phyloP scores from a whole-genome alignment of 2,329 filamentous ascomycete genomes.

The Xylariaceae sp. region DNA sequence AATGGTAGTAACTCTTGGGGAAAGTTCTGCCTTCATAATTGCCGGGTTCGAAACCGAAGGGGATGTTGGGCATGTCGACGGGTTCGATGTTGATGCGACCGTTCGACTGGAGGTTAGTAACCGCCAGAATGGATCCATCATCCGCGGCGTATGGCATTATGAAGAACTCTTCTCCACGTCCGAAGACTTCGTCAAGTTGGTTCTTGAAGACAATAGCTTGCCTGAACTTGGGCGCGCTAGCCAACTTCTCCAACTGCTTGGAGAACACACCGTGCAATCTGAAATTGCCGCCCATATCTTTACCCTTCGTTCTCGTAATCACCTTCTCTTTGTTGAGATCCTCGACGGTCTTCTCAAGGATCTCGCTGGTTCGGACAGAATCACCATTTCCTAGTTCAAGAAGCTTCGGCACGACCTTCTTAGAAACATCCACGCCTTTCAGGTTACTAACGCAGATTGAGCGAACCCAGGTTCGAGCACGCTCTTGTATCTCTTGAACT shows the following conservation, averaged over 20 bases:
- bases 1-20: slow-evolving; percentile 60
- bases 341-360: slow-evolving; percentile 46
- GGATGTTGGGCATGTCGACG: slow-evolving; percentile 54
- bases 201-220: slow-evolving; percentile 57
- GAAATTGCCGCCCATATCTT: slow-evolving; percentile 57
- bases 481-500: slow-evolving; percentile 33
- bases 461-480: slow-evolving; percentile 56
- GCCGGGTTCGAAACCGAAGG: slow-evolving; percentile 65
- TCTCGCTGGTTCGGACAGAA: slow-evolving; percentile 36
- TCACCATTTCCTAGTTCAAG: slow-evolving; percentile 42
- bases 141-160: slow-evolving; percentile 40
- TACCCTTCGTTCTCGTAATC: slow-evolving; percentile 55
- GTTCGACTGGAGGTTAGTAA: slow-evolving; percentile 59
- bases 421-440: slow-evolving; percentile 28
- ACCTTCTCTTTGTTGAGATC: slow-evolving; percentile 48
- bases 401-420: slow-evolving; percentile 38
- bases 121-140: slow-evolving; percentile 61
- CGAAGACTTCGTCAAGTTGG: slow-evolving; percentile 53
- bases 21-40: slow-evolving; percentile 67
- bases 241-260: slow-evolving; percentile 51
- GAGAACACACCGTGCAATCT: slow-evolving; percentile 56
- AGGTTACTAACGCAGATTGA: slow-evolving; percentile 51
- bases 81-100: slow-evolving; percentile 51
- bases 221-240: slow-evolving; percentile 49
- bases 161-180: slow-evolving; percentile 22